phyloP scores from a whole-genome alignment of 2,329 filamentous ascomycete genomes.

The Colletotrichum sp. region DNA sequence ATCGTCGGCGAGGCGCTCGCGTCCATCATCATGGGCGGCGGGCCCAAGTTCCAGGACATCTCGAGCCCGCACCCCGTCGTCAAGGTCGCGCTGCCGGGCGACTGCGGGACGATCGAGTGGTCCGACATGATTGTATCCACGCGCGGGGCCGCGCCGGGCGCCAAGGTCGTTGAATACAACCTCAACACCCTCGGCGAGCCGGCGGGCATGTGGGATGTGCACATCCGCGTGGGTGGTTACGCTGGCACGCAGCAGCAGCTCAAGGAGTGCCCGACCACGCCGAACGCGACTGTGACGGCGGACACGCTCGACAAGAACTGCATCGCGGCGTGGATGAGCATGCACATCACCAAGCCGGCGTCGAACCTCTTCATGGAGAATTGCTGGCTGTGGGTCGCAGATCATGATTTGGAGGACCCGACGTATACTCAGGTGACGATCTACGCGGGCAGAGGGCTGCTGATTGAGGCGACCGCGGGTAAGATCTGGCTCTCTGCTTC shows the following conservation, averaged over 20 bases:
- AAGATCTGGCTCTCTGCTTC: slow-evolving; percentile 69
- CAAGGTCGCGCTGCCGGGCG: slow-evolving; percentile 67
- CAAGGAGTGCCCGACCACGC: slow-evolving; percentile 60
- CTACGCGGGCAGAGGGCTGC: slow-evolving; percentile 56
- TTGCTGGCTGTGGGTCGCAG: slow-evolving; percentile 52
- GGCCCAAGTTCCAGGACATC: slow-evolving; percentile 60
- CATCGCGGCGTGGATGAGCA: slow-evolving; percentile 46
- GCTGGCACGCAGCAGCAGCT: slow-evolving; percentile 73
- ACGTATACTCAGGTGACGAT: slow-evolving; percentile 54
- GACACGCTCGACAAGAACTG: slow-evolving; percentile 32
- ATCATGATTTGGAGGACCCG: slow-evolving; percentile 60
- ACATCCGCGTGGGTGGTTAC: slow-evolving; percentile 76
- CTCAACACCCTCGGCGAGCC: slow-evolving; percentile 54
- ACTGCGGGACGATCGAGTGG: slow-evolving; percentile 71
- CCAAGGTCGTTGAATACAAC: slow-evolving; percentile 77
- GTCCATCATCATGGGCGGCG: slow-evolving; percentile 59
- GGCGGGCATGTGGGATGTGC: slow-evolving; percentile 75
- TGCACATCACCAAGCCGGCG: slow-evolving; percentile 44
- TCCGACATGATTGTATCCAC: slow-evolving; percentile 76
- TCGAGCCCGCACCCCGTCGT: slow-evolving; percentile 68
- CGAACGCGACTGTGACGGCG: slow-evolving; percentile 23
- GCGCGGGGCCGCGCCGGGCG: slow-evolving; percentile 69
- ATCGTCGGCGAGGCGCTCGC: slow-evolving; percentile 66
- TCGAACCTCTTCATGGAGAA: slow-evolving; percentile 47
- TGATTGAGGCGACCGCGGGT: slow-evolving; percentile 48